Percentiles rank a stretch among this genome's conserved stretches.
Evolutionary conservation across 2,329 filamentous ascomycete species (phyloP).

Genomic region (Acrocalymma vagum): DNA sequence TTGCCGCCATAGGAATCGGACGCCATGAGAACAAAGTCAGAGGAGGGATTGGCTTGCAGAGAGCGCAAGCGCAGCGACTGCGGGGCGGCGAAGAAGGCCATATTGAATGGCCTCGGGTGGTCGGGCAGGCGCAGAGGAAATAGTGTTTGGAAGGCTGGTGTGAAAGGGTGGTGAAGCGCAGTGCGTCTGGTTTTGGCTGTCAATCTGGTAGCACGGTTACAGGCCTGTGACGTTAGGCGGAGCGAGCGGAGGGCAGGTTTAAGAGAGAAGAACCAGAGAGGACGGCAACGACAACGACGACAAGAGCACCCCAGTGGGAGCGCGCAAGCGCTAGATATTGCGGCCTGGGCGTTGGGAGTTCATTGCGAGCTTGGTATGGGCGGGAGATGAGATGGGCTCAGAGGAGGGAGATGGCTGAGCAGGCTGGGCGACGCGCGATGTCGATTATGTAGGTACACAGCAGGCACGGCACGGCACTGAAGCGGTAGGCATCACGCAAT

Average conservation of each 20-base stretch:
- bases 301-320: no score
- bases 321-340: no score
- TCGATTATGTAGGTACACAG: no score
- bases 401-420: no score
- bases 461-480: no score
- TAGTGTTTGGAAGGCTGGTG: constrained; percentile 7
- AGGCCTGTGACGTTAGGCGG: constrained; percentile 5
- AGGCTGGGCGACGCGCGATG: no score
- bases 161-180: constrained; percentile 31
- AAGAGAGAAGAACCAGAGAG: no score
- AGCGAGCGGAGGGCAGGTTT: constrained; percentile 8
- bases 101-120: constrained; percentile 20
- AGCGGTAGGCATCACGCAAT: no score
- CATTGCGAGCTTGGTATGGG: no score
- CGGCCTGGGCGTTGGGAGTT: no score
- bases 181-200: constrained; percentile 27
- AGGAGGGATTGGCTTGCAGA: constrained; percentile 21
- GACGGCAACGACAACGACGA: no score
- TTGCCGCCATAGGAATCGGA: constrained; percentile 40
- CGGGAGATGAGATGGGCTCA: no score
- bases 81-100: constrained; percentile 41
- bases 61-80: constrained; percentile 48
- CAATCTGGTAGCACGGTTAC: constrained; percentile 5
- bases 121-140: constrained; percentile 18
- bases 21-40: constrained; percentile 44